Evolutionary conservation across 2,329 filamentous ascomycete genomes (phyloP), one percentile per base, ranked within the genome.

Genomic region (Trichoderma sp.): DNA sequence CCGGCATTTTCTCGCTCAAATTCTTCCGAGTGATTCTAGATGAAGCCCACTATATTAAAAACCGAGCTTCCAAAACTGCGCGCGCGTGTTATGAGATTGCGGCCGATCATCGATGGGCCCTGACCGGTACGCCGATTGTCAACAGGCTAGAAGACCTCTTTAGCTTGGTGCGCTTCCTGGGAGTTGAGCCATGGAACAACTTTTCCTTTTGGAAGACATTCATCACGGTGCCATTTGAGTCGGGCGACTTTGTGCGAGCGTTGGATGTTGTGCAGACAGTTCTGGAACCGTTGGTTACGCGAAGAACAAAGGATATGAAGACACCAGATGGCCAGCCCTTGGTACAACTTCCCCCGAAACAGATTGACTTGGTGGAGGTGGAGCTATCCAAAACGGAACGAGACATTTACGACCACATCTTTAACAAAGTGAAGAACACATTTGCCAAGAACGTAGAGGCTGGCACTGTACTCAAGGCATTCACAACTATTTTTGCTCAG

Each of bases 171-270:
- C 89, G 93, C 3, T 99, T 98, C 80, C 83, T 99, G 13, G 90
- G 93, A 68, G 96, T 99, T 4, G 95, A 98, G 77, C 96, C 96
- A 0, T 99, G 96, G 96, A 96, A 91, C 75, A 98, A 98, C 78
- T 99, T 99, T 79, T 97, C 94, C 0, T 99, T 97, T 81, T 99
- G 96, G 96, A 94, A 94, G 77, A 98, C 96, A 0, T 99, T 99
- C 78, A 98, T 99, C 76, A 99, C 96, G 0, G 90, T 97, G 1
- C 96, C 96, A 0, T 99, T 99, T 72, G 96, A 99, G 78, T 95
- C 93, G 0, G 96, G 96, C 73, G 92, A 99, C 71, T 97, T 97
- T 76, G 89, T 97, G 73, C 90, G 94, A 5, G 96, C 96, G 0
- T 84, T 99, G 8, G 96, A 98, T 76, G 96, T 99, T 2, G 96